Percentiles rank a stretch among this genome's conserved stretches.
phyloP scores from a whole-genome alignment of 495 filamentous ascomycete species.

The Penicillium antarcticum region DNA sequence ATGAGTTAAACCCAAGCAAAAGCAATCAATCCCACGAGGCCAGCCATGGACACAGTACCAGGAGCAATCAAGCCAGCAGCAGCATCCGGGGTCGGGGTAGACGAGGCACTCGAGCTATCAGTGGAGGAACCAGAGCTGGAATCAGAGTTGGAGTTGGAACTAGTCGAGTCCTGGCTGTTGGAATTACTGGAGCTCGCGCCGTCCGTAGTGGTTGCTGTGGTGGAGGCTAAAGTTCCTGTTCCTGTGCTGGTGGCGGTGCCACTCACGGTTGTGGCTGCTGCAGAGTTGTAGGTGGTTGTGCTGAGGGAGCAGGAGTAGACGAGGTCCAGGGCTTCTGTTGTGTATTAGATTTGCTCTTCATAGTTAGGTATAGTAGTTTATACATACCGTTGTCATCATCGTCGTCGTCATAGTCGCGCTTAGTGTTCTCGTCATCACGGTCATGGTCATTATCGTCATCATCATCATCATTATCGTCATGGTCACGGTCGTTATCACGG shows the following conservation, averaged over 20 bases:
- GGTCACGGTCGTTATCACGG: conserved; percentile 12
- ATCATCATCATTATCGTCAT: conserved; percentile 17
- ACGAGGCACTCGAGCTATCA: conserved; percentile 4
- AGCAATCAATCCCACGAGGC: conserved; percentile 22
- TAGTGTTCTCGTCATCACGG: not conserved
- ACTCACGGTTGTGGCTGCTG: conserved; percentile 15
- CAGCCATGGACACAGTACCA: conserved; percentile 16
- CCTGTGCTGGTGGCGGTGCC: conserved; percentile 9
- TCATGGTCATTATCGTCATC: conserved; percentile 13
- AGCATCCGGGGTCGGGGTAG: conserved; percentile 17
- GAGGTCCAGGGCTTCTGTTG: conserved; percentile 33
- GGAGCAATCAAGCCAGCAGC: conserved; percentile 13
- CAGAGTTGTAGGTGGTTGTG: conserved; percentile 29
- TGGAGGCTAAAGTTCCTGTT: not conserved
- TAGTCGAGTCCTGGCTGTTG: conserved; percentile 2
- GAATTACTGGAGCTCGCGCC: not conserved
- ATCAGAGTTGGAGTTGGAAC: not conserved
- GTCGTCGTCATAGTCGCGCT: conserved; percentile 9
- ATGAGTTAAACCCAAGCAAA: conserved; percentile 24
- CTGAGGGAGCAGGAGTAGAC: conserved; percentile 28
- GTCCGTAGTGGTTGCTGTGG: conserved; percentile 3
- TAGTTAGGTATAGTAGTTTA: not conserved
- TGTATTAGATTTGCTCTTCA: not conserved
- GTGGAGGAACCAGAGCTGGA: not conserved
- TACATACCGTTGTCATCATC: conserved; percentile 19